Evolutionary conservation across 192 early-diverging fungal species (phyloP).

Genomic region (Linnemannia hyalina): DNA sequence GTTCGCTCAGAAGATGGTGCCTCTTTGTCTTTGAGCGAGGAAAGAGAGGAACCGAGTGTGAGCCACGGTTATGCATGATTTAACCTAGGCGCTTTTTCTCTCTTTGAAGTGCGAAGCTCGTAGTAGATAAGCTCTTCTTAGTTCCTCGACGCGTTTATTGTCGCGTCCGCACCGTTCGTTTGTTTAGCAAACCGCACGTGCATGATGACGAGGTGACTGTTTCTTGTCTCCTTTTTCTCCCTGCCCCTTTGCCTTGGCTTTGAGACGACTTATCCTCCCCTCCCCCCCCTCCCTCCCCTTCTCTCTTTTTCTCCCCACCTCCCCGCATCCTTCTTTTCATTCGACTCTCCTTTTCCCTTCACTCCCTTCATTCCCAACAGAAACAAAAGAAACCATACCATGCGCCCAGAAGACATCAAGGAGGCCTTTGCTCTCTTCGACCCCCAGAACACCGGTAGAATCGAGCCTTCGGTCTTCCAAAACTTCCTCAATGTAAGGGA

Average conservation of each 20-base stretch:
- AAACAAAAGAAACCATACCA: not conserved
- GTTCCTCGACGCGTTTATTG: not conserved
- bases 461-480: constrained; percentile 45
- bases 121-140: not conserved
- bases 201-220: not conserved
- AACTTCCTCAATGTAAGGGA: constrained; percentile 23
- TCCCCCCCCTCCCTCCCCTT: not conserved
- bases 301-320: not conserved
- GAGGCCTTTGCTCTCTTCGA: constrained; percentile 48
- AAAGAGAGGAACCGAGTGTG: not conserved
- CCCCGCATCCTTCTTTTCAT: not conserved
- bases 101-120: not conserved
- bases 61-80: not conserved
- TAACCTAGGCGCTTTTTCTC: not conserved
- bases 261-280: not conserved
- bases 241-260: not conserved
- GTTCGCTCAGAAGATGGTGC: no score
- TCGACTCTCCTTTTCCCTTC: constrained; percentile 2
- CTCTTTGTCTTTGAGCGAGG: not conserved
- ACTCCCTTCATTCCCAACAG: not conserved
- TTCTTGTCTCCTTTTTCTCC: not conserved
- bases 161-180: not conserved
- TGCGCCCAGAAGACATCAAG: constrained; percentile 41
- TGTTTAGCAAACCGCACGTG: not conserved
- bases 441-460: constrained; percentile 33